These are phyloP conservation scores for Ceratobasidium sp. DNA, from an alignment of 1,284 basidiomycete genomes.

Conservation along the genomic window DNA sequence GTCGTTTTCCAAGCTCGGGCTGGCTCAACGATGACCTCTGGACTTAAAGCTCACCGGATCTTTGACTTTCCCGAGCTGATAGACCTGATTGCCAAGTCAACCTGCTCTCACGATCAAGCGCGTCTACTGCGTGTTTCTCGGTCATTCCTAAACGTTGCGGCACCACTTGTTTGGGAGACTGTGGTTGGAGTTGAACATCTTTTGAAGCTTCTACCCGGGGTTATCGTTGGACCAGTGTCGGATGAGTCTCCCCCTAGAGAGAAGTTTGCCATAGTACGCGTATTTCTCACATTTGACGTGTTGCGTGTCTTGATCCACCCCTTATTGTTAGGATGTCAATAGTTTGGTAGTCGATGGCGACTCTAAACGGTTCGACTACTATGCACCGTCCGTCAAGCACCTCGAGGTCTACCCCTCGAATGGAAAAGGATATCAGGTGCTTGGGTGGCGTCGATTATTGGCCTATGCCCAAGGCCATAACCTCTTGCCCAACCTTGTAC, in stretches of 20 bases:
- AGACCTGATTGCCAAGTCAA: background rate
- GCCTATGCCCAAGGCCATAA: background rate
- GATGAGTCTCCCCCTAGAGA: background rate
- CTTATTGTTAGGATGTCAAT: background rate
- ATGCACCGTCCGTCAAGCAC: constrained; percentile 5
- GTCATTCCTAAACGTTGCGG: background rate
- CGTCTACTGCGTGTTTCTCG: constrained; percentile 1
- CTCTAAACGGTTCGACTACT: background rate
- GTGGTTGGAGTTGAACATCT: constrained; percentile 6
- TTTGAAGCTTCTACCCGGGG: background rate
- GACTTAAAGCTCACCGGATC: background rate
- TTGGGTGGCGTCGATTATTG: background rate
- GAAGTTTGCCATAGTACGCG: background rate
- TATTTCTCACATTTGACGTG: background rate
- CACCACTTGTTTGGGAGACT: background rate
- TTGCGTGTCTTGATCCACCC: too few relatives aligned
- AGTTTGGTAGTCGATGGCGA: too few relatives aligned
- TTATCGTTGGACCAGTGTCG: background rate
- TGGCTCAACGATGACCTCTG: background rate
- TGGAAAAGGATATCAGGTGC: background rate
- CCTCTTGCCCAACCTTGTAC: constrained; percentile 7
- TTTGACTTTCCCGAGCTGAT: constrained; percentile 11
- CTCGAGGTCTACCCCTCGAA: constrained; percentile 2
- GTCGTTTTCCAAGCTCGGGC: too few relatives aligned
- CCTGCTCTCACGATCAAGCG: background rate